Conservation (phyloP, 192 early-diverging fungal species). For the Backusella macrospora region DNA sequence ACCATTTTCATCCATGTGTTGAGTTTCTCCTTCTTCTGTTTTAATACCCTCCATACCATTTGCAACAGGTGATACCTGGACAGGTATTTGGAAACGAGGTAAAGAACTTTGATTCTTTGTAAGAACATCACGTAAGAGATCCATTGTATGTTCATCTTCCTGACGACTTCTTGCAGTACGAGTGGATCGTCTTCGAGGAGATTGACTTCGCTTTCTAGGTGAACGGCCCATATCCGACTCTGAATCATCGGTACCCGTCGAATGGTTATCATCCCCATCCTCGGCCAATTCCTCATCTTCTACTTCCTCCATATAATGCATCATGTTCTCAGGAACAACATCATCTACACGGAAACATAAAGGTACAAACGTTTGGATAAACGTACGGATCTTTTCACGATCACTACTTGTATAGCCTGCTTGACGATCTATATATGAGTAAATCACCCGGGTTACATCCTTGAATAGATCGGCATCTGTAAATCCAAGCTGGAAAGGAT, state of each 20-base stretch:
- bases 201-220: constrained; percentile 15
- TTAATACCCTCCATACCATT: constrained; percentile 40
- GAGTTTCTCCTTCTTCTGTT: constrained; percentile 22
- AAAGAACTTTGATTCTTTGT: constrained; percentile 33
- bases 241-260: constrained; percentile 40
- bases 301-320: constrained; percentile 51
- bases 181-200: constrained; percentile 3
- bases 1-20: constrained; percentile 15
- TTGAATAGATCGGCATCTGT: constrained; percentile 74
- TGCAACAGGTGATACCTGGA: too few relatives aligned
- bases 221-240: constrained; percentile 36
- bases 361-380: constrained; percentile 75
- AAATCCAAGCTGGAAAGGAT: constrained; percentile 71
- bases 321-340: constrained; percentile 46
- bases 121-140: constrained; percentile 41
- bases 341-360: constrained; percentile 64
- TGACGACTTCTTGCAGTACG: constrained; percentile 13
- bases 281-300: constrained; percentile 56
- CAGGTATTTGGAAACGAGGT: constrained; percentile 29
- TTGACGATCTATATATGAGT: constrained; percentile 71
- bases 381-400: constrained; percentile 74
- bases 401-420: constrained; percentile 56
- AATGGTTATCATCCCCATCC: constrained; percentile 40
- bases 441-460: constrained; percentile 76
- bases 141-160: constrained; percentile 41